phyloP scores from a whole-genome alignment of 2,329 filamentous ascomycete genomes.

The Neocatenulostroma microsporum region DNA sequence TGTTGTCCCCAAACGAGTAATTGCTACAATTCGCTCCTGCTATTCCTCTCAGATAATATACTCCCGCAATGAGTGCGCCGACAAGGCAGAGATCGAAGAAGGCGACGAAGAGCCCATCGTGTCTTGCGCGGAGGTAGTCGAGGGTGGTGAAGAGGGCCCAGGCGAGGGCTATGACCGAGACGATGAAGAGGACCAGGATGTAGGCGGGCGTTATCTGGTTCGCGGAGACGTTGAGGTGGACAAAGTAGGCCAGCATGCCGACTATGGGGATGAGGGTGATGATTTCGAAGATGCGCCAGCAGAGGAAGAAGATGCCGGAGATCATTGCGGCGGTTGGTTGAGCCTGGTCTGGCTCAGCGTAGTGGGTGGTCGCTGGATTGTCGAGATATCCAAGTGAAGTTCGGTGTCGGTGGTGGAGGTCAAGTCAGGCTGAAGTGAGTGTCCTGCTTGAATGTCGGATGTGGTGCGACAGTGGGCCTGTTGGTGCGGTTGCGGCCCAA shows the following conservation, averaged over 20 bases:
- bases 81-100: conserved; percentile 56
- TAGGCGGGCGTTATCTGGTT: conserved; percentile 53
- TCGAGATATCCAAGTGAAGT: not conserved
- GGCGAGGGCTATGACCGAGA: conserved; percentile 52
- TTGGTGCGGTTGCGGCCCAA: not conserved
- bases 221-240: conserved; percentile 49
- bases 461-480: too few relatives aligned
- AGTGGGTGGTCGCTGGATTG: not conserved
- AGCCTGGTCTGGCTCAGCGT: not conserved
- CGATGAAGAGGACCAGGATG: conserved; percentile 58
- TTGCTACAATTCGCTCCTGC: conserved; percentile 58
- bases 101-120: conserved; percentile 53
- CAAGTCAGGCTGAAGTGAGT: not conserved
- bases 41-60: conserved; percentile 52
- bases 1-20: conserved; percentile 38
- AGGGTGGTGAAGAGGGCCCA: conserved; percentile 56
- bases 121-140: conserved; percentile 51
- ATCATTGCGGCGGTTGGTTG: conserved; percentile 30
- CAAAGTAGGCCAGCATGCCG: conserved; percentile 58
- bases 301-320: conserved; percentile 53
- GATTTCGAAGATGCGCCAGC: conserved; percentile 54
- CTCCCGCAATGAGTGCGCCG: conserved; percentile 55
- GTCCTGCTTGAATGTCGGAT: too few relatives aligned
- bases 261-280: conserved; percentile 55
- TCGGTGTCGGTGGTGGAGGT: not conserved